Evolutionary conservation across 768 basidiomycete genomes (phyloP).

Genomic region (Kwoniella europaea): DNA sequence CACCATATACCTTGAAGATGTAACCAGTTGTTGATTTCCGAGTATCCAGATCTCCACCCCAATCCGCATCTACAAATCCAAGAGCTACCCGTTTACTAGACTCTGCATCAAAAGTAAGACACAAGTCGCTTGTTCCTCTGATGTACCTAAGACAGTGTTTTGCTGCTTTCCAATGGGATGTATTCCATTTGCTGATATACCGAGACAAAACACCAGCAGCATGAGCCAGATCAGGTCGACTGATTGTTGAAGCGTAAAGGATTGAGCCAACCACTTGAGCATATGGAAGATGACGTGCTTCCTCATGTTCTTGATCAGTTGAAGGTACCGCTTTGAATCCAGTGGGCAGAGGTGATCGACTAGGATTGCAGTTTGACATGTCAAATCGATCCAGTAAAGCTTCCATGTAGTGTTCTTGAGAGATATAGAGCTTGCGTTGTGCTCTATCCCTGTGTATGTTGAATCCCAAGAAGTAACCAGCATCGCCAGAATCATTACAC

Average conservation of each 20-base stretch:
- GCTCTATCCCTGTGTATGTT: constrained; percentile 46
- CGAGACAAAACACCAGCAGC: constrained; percentile 15
- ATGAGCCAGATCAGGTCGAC: constrained; percentile 11
- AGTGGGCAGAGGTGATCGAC: background rate
- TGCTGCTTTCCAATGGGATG: constrained; percentile 32
- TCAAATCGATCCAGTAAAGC: constrained; percentile 15
- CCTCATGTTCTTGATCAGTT: background rate
- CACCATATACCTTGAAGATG: constrained; percentile 56
- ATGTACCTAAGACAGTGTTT: constrained; percentile 39
- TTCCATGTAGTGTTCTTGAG: constrained; percentile 21
- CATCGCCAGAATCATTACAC: constrained; percentile 13
- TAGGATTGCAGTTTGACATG: constrained; percentile 12
- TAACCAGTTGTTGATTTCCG: constrained; percentile 59
- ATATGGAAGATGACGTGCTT: constrained; percentile 13
- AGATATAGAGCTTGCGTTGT: constrained; percentile 20
- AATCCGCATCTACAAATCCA: constrained; percentile 54
- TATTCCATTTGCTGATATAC: constrained; percentile 23
- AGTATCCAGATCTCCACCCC: constrained; percentile 48
- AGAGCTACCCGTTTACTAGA: constrained; percentile 52
- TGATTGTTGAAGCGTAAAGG: constrained; percentile 21
- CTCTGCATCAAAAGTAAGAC: constrained; percentile 22
- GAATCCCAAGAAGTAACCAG: constrained; percentile 37
- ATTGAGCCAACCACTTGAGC: constrained; percentile 22
- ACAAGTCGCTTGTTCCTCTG: constrained; percentile 27
- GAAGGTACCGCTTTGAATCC: constrained; percentile 2